Conservation (phyloP, 2,329 filamentous ascomycete species). For the Aspergillus viridinutans region DNA sequence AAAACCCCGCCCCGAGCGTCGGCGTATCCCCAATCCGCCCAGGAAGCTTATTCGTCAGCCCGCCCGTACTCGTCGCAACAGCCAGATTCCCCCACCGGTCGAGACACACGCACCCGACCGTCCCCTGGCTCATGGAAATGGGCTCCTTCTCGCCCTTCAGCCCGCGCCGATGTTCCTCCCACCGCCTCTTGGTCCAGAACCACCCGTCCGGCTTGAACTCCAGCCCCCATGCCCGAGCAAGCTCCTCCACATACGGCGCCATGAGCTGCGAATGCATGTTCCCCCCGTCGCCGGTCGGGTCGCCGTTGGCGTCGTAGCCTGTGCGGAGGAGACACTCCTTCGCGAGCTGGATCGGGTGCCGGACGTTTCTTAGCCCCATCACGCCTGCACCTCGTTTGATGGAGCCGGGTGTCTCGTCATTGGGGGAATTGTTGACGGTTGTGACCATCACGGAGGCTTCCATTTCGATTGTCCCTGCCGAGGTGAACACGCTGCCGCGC, state of each 20-base stretch:
- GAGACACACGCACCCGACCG: constrained; percentile 75
- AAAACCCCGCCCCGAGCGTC: constrained; percentile 77
- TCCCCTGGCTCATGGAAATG: constrained; percentile 67
- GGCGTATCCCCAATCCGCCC: constrained; percentile 85
- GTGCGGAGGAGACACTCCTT: constrained; percentile 60
- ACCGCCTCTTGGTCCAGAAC: constrained; percentile 73
- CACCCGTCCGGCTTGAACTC: constrained; percentile 66
- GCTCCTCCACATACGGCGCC: constrained; percentile 62
- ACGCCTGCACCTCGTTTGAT: constrained; percentile 75
- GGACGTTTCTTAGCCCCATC: constrained; percentile 67
- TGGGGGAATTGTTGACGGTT: constrained; percentile 16
- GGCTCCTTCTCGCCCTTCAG: constrained; percentile 36
- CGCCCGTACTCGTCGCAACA: constrained; percentile 64
- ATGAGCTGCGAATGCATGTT: constrained; percentile 62
- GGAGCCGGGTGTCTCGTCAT: constrained; percentile 33
- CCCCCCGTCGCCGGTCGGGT: constrained; percentile 35
- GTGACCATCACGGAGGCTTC: constrained; percentile 86
- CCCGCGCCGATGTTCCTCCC: constrained; percentile 71
- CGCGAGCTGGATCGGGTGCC: constrained; percentile 74
- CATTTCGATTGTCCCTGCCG: constrained; percentile 76
- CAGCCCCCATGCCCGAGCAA: constrained; percentile 61
- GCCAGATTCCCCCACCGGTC: constrained; percentile 73
- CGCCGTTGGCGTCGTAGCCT: constrained; percentile 55
- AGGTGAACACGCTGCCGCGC: constrained; percentile 80
- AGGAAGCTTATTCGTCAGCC: constrained; percentile 82